A percentile compares a stretch with the other conserved stretches of the same genome.
Conservation (phyloP, 129 eudicot species). For the Centella asiatica region DNA sequence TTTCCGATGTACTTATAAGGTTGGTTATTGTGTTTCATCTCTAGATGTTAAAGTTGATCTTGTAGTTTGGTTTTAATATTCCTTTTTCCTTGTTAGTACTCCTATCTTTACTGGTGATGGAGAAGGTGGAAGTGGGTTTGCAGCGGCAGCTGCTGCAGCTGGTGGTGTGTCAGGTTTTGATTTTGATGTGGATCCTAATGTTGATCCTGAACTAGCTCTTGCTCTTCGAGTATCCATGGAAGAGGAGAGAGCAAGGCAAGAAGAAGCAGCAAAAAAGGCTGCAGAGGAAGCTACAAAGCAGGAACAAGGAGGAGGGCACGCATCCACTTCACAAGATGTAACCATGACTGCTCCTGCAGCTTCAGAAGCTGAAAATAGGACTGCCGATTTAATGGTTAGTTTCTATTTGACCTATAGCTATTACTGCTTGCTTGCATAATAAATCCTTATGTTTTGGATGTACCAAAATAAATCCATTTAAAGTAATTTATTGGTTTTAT, state of each 20-base stretch:
- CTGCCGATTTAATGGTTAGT: slow-evolving; percentile 58
- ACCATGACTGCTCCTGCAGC: slow-evolving; percentile 63
- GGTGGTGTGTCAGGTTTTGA: slow-evolving; percentile 94
- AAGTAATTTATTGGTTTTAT: no score
- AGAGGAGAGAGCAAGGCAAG: slow-evolving; percentile 99
- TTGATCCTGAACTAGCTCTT: slow-evolving; percentile 98
- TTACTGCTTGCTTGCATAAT: background rate
- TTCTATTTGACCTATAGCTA: no score
- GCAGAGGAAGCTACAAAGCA: slow-evolving; percentile 69
- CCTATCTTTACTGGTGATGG: slow-evolving; percentile 97
- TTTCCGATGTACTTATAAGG: slow-evolving; percentile 92
- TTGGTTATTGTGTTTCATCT: slow-evolving; percentile 11
- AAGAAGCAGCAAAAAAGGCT: slow-evolving; percentile 96
- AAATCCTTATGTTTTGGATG: no score
- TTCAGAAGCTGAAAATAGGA: slow-evolving; percentile 65
- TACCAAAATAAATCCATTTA: no score
- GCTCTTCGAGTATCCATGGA: slow-evolving; percentile 99
- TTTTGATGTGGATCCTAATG: slow-evolving; percentile 95
- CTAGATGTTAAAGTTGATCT: background rate
- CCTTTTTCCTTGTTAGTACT: slow-evolving; percentile 36
- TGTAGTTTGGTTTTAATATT: slow-evolving; percentile 2
- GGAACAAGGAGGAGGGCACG: slow-evolving; percentile 50
- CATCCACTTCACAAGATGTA: slow-evolving; percentile 74
- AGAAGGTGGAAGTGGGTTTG: slow-evolving; percentile 92
- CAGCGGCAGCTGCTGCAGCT: slow-evolving; percentile 86